These are phyloP conservation scores for Myrmaecium sp. DNA, from an alignment of 2,329 filamentous ascomycete species.

Conservation along the genomic window DNA sequence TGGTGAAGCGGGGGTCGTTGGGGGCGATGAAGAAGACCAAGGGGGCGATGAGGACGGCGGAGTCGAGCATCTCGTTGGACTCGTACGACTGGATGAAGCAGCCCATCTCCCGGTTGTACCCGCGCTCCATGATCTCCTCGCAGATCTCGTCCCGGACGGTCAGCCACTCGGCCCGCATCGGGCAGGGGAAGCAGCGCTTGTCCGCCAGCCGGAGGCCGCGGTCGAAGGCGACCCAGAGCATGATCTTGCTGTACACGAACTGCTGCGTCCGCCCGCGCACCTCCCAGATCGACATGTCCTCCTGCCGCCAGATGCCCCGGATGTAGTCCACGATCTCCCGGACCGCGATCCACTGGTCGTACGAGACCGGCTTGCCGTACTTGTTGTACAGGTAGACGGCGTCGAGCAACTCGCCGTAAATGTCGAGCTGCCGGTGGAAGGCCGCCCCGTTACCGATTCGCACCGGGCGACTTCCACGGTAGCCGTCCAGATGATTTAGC, in stretches of 20 bases:
- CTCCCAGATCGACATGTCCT: conserved; percentile 74
- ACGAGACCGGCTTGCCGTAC: conserved; percentile 56
- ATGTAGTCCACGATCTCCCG: conserved; percentile 55
- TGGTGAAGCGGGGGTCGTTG: conserved; percentile 58
- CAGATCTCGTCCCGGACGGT: conserved; percentile 49
- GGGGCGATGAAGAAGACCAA: conserved; percentile 67
- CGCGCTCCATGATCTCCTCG: conserved; percentile 64
- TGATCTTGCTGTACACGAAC: conserved; percentile 67
- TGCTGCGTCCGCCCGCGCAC: conserved; percentile 59
- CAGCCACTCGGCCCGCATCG: conserved; percentile 50
- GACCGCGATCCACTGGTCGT: conserved; percentile 59
- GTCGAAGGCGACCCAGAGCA: conserved; percentile 71
- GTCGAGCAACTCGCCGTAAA: conserved; percentile 66
- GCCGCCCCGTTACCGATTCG: conserved; percentile 64
- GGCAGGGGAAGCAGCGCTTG: conserved; percentile 60
- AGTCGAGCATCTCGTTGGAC: conserved; percentile 51
- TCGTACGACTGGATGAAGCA: conserved; percentile 66
- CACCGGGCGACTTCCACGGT: conserved; percentile 52
- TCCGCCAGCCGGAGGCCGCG: conserved; percentile 56
- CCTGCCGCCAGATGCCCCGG: conserved; percentile 45
- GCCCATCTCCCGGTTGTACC: conserved; percentile 52
- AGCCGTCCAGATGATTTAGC: conserved; percentile 54
- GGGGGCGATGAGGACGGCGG: conserved; percentile 58
- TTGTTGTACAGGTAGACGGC: conserved; percentile 66
- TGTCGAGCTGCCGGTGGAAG: conserved; percentile 61